These are phyloP conservation scores for Blastocrithidia nonstop DNA, from an alignment of 208 protist genomes.

Conservation along the genomic window DNA sequence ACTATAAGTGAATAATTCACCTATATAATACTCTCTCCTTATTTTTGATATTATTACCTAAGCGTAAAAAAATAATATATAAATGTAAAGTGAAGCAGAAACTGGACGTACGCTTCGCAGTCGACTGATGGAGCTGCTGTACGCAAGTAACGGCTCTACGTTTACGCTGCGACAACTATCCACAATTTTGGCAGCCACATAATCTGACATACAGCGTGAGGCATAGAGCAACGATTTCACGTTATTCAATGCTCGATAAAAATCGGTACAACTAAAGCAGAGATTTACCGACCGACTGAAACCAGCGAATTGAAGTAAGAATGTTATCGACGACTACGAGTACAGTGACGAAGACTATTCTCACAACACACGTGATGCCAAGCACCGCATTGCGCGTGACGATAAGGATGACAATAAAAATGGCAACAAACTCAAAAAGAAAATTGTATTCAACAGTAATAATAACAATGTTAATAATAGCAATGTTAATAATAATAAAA, in stretches of 20 bases:
- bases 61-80: constrained; percentile 16
- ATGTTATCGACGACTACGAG: constrained; percentile 5
- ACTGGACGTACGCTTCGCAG: constrained; percentile 11
- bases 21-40: background rate
- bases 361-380: no score
- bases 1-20: background rate
- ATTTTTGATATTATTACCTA: background rate
- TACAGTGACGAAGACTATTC: constrained; percentile 6
- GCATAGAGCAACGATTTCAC: constrained; percentile 1
- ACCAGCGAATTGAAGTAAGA: background rate
- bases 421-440: no score
- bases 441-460: no score
- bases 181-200: constrained; percentile 19
- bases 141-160: constrained; percentile 9
- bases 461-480: no score
- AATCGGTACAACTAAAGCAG: background rate
- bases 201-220: constrained; percentile 2
- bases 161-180: constrained; percentile 25
- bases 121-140: constrained; percentile 20
- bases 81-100: constrained; percentile 34
- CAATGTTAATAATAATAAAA: no score
- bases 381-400: no score
- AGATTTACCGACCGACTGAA: background rate
- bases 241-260: background rate
- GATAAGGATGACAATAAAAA: no score